A percentile compares a stretch with the other conserved stretches of the same genome.
These are phyloP conservation scores for Capsella bursapastoris DNA, from an alignment of 345 rosid genomes.

Conservation along the genomic window DNA sequence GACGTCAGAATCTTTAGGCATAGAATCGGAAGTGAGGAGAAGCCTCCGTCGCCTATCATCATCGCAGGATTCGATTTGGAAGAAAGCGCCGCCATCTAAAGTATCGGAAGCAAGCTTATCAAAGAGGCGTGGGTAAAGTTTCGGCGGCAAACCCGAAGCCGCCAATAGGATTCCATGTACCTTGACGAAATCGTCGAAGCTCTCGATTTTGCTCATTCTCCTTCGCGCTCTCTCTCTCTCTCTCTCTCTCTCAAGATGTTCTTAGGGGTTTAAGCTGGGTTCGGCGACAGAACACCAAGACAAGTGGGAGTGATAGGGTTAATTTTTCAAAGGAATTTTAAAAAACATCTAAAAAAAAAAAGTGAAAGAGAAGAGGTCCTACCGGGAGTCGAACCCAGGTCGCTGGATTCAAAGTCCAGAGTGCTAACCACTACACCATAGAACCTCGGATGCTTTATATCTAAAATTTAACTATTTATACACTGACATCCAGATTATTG, in stretches of 20 bases:
- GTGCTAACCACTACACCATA: slow-evolving; percentile 99
- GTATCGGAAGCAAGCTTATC: slow-evolving; percentile 71
- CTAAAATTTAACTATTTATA: rapidly evolving
- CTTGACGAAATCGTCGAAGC: slow-evolving; percentile 75
- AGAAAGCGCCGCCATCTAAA: slow-evolving; percentile 82
- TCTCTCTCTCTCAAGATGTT: not conserved
- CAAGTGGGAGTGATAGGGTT: not conserved
- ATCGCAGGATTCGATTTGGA: slow-evolving; percentile 70
- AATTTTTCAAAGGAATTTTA: not conserved
- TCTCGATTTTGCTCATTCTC: slow-evolving; percentile 47
- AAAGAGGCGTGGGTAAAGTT: slow-evolving; percentile 73
- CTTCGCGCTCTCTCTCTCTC: not conserved
- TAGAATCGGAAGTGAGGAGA: slow-evolving; percentile 59
- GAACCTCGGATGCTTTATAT: slow-evolving; percentile 42
- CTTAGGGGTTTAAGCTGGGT: slow-evolving; percentile 5
- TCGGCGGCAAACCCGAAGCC: slow-evolving; percentile 77
- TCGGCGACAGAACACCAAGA: not conserved
- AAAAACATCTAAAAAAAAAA: not conserved
- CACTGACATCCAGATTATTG: not conserved
- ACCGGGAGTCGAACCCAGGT: slow-evolving; percentile 98
- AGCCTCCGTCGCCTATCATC: slow-evolving; percentile 74
- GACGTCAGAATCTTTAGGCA: slow-evolving; percentile 68
- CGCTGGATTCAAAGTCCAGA: slow-evolving; percentile 99
- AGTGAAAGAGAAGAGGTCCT: slow-evolving; percentile 53
- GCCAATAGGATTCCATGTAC: slow-evolving; percentile 82